phyloP scores from a whole-genome alignment of 805 yeast genomes.

The Schwanniomyces sp. region DNA sequence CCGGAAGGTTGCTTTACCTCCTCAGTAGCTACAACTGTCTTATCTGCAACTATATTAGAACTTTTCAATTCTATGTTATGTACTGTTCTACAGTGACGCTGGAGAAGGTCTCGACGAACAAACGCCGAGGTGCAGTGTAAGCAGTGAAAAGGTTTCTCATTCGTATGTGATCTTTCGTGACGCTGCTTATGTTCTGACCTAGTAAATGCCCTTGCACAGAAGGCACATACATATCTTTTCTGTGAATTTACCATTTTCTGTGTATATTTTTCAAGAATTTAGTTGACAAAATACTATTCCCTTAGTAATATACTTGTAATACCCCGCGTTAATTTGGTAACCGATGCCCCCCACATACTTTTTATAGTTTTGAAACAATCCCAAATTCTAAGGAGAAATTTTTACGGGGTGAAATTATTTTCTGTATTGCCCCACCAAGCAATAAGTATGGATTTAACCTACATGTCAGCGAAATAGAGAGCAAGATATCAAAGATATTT shows the following conservation, averaged over 20 bases:
- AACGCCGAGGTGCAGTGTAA: slow-evolving; percentile 67
- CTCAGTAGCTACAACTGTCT: not conserved
- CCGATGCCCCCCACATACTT: slow-evolving; percentile 1
- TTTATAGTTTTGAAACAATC: not conserved
- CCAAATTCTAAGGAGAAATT: not conserved
- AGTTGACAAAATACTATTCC: not conserved
- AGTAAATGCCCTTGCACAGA: slow-evolving; percentile 79
- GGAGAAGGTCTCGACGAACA: slow-evolving; percentile 74
- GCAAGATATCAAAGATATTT: not conserved
- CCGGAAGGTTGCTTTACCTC: not conserved
- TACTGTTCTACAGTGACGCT: slow-evolving; percentile 77
- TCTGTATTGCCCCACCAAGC: not conserved
- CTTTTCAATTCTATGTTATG: slow-evolving; percentile 42
- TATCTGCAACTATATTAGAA: not conserved
- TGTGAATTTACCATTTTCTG: slow-evolving; percentile 38
- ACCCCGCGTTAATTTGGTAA: slow-evolving; percentile 1
- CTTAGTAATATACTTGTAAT: not conserved
- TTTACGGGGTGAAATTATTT: not conserved
- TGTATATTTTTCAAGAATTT: not conserved
- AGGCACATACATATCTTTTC: slow-evolving; percentile 73
- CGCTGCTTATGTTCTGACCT: slow-evolving; percentile 76
- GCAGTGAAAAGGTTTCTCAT: slow-evolving; percentile 78
- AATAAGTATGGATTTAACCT: not conserved
- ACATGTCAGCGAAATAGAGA: not conserved
- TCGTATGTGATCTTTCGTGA: slow-evolving; percentile 78